Evolutionary conservation across 2,329 filamentous ascomycete species (phyloP), one percentile per base, ranked within the genome.

Genomic region (Xylariaceae sp.): DNA sequence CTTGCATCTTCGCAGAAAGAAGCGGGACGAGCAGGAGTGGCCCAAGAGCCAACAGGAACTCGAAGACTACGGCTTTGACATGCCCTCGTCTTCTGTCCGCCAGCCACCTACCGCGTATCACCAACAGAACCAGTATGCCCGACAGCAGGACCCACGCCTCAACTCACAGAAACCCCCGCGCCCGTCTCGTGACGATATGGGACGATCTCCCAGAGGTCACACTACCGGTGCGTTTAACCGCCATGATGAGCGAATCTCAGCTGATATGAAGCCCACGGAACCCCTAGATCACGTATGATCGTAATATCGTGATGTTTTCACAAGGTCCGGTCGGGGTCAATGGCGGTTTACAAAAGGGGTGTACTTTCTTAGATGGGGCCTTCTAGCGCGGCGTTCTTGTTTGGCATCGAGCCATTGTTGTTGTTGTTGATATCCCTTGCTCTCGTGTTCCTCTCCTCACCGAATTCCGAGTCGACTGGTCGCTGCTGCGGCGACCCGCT

Each of bases 41-140:
- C 64, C 65, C 47, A 71, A 71, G 65, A 66, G 65, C 59, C 67
- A 66, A 56, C 68, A 71, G 42, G 70, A 72, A 53, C 64, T 72
- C 39, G 70, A 71, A 13, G 70, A 71, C 55, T 72, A 72, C 60
- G 70, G 70, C 34, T 50, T 71, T 18, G 64, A 53, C 1, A 54
- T 53, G 11, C 59, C 63, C 18, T 42, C 64, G 9, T 17, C 62
- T 2, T 4, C 50, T 44, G 55, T 50, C 13, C 63, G 63, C 58
- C 61, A 17, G 13, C 60, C 60, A 2, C 57, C 58, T 4, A 5
- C 51, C 42, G 52, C 54, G 35, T 30, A 58, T 11, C 5, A 18
- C 7, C 15, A 58, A 1, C 50, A 54, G 13, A 35, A 35, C 53
- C 44, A 48, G 8, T 7, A 58, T 17, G n/a, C 55, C 5, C 11